Conservation (phyloP, 192 early-diverging fungal species). For the Umbelopsis isabellina region DNA sequence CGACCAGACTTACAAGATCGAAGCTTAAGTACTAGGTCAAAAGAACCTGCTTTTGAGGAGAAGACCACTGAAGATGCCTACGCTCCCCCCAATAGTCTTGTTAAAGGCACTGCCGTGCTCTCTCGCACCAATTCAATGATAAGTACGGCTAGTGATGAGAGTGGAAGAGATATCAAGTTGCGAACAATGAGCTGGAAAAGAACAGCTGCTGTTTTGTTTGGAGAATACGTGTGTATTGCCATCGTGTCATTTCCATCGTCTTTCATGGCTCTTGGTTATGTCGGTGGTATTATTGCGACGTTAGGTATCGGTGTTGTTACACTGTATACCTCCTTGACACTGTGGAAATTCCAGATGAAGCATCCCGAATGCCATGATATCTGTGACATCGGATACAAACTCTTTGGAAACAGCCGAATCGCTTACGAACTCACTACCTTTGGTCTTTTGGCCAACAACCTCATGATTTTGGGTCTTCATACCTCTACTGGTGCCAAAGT, state of each 20-base stretch:
- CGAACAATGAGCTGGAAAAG: constrained; percentile 18
- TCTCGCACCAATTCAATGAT: constrained; percentile 9
- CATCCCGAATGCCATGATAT: constrained; percentile 17
- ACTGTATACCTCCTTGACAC: constrained; percentile 2
- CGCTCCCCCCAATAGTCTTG: not conserved
- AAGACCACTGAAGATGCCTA: not conserved
- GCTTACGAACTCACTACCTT: constrained; percentile 16
- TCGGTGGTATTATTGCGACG: constrained; percentile 3
- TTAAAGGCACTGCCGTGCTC: constrained; percentile 1
- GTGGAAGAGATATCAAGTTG: constrained; percentile 13
- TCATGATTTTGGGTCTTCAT: constrained; percentile 17
- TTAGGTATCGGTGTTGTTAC: constrained; percentile 3
- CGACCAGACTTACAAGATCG: not conserved
- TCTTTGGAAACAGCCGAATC: constrained; percentile 16
- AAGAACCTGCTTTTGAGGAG: not conserved
- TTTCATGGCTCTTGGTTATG: constrained; percentile 1
- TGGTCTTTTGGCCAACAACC: constrained; percentile 18
- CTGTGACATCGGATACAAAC: constrained; percentile 9
- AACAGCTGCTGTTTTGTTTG: constrained; percentile 5
- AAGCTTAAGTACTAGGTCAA: not conserved
- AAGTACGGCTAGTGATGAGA: constrained; percentile 9
- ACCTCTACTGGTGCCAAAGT: constrained; percentile 11
- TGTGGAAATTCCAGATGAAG: constrained; percentile 21
- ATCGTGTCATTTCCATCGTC: constrained; percentile 10
- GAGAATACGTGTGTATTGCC: constrained; percentile 17